These are phyloP conservation scores for Sarocladium brachiariae DNA, from an alignment of 2,329 filamentous ascomycete genomes.

Conservation along the genomic window DNA sequence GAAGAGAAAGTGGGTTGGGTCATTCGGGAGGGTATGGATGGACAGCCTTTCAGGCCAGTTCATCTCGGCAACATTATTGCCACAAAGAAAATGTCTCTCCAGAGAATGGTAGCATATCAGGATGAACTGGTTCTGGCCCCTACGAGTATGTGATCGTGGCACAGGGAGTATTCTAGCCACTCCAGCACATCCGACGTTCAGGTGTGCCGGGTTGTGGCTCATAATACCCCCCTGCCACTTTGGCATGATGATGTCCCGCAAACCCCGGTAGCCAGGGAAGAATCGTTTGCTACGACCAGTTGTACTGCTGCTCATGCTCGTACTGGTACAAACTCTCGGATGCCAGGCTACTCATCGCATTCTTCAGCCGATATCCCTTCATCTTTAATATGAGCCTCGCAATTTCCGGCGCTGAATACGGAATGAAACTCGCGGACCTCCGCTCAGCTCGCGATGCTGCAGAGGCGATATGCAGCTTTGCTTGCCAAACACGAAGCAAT, in stretches of 20 bases:
- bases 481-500: no score
- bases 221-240: neutral
- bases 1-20: neutral
- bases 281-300: neutral
- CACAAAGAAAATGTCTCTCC: neutral
- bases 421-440: neutral
- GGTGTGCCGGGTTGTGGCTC: neutral
- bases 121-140: no score
- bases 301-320: no score
- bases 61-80: neutral
- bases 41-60: neutral
- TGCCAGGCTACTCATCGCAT: neutral
- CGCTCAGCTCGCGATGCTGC: no score
- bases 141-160: no score
- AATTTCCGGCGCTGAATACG: neutral
- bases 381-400: neutral
- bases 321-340: neutral
- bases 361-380: no score
- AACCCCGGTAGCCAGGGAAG: constrained; percentile 1
- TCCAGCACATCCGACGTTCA: neutral
- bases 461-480: no score
- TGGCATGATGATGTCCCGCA: neutral
- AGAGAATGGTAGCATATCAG: no score
- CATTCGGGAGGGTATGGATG: no score
- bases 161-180: no score